phyloP scores from a whole-genome alignment of 2,329 filamentous ascomycete genomes.

The Aspergillus piperis region DNA sequence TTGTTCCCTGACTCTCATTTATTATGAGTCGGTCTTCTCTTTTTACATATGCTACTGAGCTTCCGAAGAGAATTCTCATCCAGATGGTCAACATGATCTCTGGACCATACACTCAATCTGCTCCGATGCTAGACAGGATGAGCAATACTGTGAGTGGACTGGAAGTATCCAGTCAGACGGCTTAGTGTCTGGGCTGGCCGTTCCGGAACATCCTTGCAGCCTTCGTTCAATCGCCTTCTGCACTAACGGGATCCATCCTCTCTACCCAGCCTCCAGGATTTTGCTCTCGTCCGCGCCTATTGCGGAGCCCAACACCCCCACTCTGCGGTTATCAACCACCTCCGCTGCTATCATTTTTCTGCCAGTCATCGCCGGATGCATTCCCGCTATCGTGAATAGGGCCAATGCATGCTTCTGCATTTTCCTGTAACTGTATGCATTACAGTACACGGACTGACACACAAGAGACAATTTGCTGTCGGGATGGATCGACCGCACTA shows the following conservation, averaged over 20 bases:
- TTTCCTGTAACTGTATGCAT: constrained; percentile 17
- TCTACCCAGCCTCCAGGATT: constrained; percentile 27
- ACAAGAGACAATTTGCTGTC: constrained; percentile 16
- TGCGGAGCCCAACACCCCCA: constrained; percentile 24
- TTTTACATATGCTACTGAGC: neutral
- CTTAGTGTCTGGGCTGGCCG: neutral
- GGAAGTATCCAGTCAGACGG: constrained; percentile 1
- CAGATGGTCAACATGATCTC: neutral
- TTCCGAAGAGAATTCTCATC: neutral
- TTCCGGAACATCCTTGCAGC: constrained; percentile 15
- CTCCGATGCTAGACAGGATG: neutral
- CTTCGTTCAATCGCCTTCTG: constrained; percentile 18
- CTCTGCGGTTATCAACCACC: constrained; percentile 26
- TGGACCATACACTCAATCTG: neutral
- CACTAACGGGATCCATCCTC: constrained; percentile 15
- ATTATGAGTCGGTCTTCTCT: neutral
- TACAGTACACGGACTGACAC: constrained; percentile 13
- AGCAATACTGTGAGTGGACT: neutral
- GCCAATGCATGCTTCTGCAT: constrained; percentile 22
- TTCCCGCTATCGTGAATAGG: constrained; percentile 27
- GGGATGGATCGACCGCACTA: constrained; percentile 26
- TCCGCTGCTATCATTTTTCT: constrained; percentile 22
- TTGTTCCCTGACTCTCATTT: neutral
- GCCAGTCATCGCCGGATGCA: constrained; percentile 25
- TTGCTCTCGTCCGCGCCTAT: constrained; percentile 24